These are phyloP conservation scores for Venturia asperata DNA, from an alignment of 2,329 filamentous ascomycete genomes.

Conservation along the genomic window DNA sequence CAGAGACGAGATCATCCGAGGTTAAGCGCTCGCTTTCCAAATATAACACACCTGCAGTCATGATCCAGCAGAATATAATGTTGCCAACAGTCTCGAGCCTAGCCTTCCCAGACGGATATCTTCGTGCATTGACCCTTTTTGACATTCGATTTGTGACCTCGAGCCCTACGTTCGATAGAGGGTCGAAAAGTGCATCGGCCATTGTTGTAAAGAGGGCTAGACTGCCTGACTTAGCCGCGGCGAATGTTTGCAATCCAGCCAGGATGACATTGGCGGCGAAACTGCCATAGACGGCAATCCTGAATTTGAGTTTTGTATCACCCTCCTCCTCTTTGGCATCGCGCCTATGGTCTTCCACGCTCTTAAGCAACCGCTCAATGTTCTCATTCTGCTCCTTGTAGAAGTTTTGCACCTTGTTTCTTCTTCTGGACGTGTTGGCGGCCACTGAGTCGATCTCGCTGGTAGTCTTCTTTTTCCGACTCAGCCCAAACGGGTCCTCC, in stretches of 20 bases:
- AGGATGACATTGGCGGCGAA: slow-evolving; percentile 77
- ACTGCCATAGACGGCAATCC: slow-evolving; percentile 58
- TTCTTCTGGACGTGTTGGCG: slow-evolving; percentile 73
- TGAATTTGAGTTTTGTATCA: slow-evolving; percentile 71
- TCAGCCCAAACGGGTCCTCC: slow-evolving; percentile 76
- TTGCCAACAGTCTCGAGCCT: slow-evolving; percentile 94
- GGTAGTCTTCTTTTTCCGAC: slow-evolving; percentile 67
- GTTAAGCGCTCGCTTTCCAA: no score
- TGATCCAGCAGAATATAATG: slow-evolving; percentile 92
- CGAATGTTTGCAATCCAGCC: slow-evolving; percentile 78
- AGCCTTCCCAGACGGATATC: slow-evolving; percentile 87
- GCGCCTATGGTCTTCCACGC: slow-evolving; percentile 81
- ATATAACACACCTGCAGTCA: slow-evolving; percentile 51
- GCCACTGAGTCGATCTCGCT: slow-evolving; percentile 70
- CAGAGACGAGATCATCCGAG: background rate
- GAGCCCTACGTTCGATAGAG: slow-evolving; percentile 77
- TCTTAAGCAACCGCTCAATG: slow-evolving; percentile 85
- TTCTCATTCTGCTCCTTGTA: slow-evolving; percentile 89
- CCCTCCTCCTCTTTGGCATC: slow-evolving; percentile 73
- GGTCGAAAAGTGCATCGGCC: slow-evolving; percentile 93
- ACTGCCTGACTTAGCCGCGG: slow-evolving; percentile 78
- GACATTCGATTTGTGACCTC: slow-evolving; percentile 85
- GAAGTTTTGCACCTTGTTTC: slow-evolving; percentile 66
- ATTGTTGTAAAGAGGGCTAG: slow-evolving; percentile 95
- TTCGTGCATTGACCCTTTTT: slow-evolving; percentile 72